A percentile compares a stretch with the other conserved stretches of the same genome.
These are phyloP conservation scores for Hordeum marinum DNA, from an alignment of 176 grass and related monocot species.

Conservation along the genomic window DNA sequence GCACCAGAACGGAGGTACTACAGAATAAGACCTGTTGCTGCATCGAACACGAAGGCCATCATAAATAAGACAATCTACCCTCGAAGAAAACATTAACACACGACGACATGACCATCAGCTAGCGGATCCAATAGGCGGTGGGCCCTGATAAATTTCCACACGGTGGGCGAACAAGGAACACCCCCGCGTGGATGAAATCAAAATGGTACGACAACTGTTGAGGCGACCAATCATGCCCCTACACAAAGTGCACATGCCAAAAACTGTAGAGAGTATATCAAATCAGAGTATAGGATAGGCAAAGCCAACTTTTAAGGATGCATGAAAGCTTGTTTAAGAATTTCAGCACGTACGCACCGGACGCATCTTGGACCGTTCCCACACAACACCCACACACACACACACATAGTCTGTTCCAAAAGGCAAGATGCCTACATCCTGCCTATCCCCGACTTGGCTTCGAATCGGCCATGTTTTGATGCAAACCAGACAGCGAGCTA, in stretches of 20 bases:
- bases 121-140: not conserved
- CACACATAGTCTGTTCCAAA: too few species aligned
- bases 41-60: too few species aligned
- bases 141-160: not conserved
- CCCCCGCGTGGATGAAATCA: not conserved
- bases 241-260: not conserved
- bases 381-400: too few species aligned
- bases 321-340: not conserved
- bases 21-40: too few species aligned
- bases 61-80: too few species aligned
- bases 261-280: not conserved
- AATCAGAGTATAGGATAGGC: not conserved
- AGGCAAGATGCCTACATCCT: not conserved
- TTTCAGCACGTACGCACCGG: not conserved
- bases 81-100: too few species aligned
- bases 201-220: not conserved
- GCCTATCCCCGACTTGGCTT: not conserved
- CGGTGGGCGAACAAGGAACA: not conserved
- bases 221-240: not conserved
- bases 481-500: not conserved
- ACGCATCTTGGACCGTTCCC: slow-evolving; percentile 9
- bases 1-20: too few species aligned
- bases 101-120: too few species aligned
- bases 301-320: not conserved
- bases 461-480: not conserved